Evolutionary conservation across 1,284 basidiomycete genomes (phyloP).

Genomic region (Cryptococcus amylolentus): DNA sequence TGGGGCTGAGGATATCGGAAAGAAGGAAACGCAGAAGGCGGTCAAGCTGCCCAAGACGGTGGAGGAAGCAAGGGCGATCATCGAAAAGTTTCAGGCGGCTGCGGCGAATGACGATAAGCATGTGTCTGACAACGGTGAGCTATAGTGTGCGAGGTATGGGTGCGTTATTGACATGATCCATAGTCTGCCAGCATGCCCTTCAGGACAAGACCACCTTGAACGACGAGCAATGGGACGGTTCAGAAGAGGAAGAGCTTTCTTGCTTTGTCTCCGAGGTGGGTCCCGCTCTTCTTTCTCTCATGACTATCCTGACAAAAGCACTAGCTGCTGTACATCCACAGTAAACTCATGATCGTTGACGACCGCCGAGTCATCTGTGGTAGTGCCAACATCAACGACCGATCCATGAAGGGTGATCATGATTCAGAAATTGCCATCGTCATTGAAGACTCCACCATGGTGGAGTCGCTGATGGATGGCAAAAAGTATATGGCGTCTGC

Average conservation of each 20-base stretch:
- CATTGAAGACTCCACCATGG: constrained; percentile 77
- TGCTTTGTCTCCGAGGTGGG: constrained; percentile 76
- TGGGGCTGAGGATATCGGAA: constrained; percentile 55
- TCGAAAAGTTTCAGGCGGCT: constrained; percentile 64
- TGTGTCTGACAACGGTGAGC: constrained; percentile 38
- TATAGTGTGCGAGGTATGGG: not conserved
- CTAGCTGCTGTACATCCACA: constrained; percentile 47
- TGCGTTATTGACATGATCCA: constrained; percentile 25
- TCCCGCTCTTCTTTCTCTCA: constrained; percentile 61
- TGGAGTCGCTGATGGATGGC: constrained; percentile 76
- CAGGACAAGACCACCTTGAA: constrained; percentile 59
- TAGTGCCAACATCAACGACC: constrained; percentile 62
- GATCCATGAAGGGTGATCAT: constrained; percentile 65
- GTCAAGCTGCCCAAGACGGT: constrained; percentile 59
- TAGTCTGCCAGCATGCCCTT: constrained; percentile 77
- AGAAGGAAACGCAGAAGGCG: constrained; percentile 43
- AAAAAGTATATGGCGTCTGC: constrained; percentile 51
- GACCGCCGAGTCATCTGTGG: constrained; percentile 71
- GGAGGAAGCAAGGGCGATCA: constrained; percentile 62
- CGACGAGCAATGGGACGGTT: constrained; percentile 78
- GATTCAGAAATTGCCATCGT: constrained; percentile 90
- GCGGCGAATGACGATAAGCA: constrained; percentile 47
- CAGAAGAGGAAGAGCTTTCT: constrained; percentile 72
- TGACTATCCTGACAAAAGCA: not conserved
- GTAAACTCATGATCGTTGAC: constrained; percentile 82